Base-by-base conservation (phyloP, 768 basidiomycete genomes). In the Hemileccinum rubropunctum region DNA sequence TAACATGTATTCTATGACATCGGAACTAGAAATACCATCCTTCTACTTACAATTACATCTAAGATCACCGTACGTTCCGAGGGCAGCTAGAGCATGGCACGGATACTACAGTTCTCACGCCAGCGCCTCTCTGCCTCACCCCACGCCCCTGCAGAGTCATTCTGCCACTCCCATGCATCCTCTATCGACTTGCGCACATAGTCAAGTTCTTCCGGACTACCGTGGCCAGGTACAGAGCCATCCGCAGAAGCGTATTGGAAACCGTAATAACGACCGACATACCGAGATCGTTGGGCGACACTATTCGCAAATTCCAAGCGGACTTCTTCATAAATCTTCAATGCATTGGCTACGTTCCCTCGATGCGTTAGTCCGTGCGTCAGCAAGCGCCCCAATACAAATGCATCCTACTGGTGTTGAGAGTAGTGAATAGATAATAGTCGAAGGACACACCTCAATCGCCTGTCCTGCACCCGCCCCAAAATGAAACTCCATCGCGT, bases 391-490 rank as follows among this genome's bases (percentile, higher is more conserved):
- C 67, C 66, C 27, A 72, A 55, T 12, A 71, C 53, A 45, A 60
- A 60, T 15, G 62, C 66, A 42, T 72, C 73, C 61, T 62, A 18
- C 1, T 11, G 18, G 18, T 15, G 26, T 26, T 30, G 28, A 30
- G 27, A 18, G 14, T 1, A 17, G 14, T 50, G 33, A 26, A n/a
- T 23, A 23, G 23, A 48, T 6, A 2, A 40, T 27, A 11, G 6
- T n/a, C 3, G 23, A 6, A 14, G 17, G 8, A 41, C 60, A 11
- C 38, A 76, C 76, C 61, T 79, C 79, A n/a, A 79, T 71, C 1
- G 77, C 77, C 46, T 77, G 76, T 4, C 76, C 75, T 3, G 76
- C 79, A 3, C 78, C 78, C 0, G 75, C 71, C 1, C 74, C 77
- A 58, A 74, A 68, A 53, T 77, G 70, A 0, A 76, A 76, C 4